phyloP scores from a whole-genome alignment of 1,139 yeast genomes.

The Candida tunisiensis region DNA sequence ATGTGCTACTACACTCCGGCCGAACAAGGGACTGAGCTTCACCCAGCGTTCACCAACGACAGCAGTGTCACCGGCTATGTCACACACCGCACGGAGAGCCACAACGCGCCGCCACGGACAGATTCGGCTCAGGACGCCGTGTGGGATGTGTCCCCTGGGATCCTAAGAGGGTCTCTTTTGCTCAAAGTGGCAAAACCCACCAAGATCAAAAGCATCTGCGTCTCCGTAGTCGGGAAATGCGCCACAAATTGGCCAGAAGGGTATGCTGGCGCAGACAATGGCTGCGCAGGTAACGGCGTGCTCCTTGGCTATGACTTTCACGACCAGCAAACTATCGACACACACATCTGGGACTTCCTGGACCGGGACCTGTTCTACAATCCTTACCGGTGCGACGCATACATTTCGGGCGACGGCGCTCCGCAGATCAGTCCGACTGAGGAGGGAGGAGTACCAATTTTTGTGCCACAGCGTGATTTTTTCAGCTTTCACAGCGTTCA shows the following conservation, averaged over 20 bases:
- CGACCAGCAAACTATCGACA: conserved; percentile 15
- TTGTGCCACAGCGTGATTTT: neutral
- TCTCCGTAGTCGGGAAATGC: conserved; percentile 49
- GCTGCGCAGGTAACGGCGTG: conserved; percentile 7
- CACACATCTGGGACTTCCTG: conserved; percentile 21
- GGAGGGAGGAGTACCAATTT: neutral
- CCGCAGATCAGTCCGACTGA: neutral
- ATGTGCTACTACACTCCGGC: no score
- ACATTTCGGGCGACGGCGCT: neutral
- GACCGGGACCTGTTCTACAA: conserved; percentile 6
- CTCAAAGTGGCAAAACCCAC: conserved; percentile 56
- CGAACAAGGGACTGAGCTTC: no score
- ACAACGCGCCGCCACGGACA: no score
- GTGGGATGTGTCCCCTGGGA: conserved; percentile 49
- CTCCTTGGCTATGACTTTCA: conserved; percentile 15
- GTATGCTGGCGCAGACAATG: conserved; percentile 7
- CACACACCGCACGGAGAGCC: no score
- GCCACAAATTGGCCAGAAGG: conserved; percentile 89
- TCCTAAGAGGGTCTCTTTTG: conserved; percentile 65
- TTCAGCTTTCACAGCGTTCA: conserved; percentile 5
- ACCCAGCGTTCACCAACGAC: no score
- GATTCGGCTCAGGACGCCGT: no score
- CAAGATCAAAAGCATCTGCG: conserved; percentile 43
- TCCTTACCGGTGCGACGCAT: conserved; percentile 1
- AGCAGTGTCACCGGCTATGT: no score